These are phyloP conservation scores for Rhodotorula sp. DNA, from an alignment of 1,284 basidiomycete species.

Conservation along the genomic window DNA sequence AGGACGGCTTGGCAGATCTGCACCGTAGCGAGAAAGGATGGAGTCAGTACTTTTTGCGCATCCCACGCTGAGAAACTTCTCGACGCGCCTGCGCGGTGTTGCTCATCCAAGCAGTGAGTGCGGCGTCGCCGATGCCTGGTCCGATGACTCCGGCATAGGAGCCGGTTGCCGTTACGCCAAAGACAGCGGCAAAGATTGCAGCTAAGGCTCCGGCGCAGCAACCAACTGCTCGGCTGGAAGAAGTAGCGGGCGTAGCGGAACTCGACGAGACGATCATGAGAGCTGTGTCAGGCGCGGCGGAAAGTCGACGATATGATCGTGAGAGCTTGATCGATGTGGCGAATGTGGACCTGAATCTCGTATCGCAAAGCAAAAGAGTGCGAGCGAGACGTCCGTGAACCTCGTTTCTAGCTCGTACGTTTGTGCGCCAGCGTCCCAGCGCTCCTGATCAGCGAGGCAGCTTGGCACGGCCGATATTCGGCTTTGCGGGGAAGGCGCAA, in stretches of 20 bases:
- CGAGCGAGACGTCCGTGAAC: background rate
- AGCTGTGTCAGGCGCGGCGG: background rate
- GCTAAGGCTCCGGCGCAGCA: background rate
- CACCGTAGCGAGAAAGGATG: no score
- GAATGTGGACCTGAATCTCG: no score
- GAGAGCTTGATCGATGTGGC: no score
- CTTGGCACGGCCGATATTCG: conserved; percentile 1
- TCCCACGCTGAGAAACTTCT: no score
- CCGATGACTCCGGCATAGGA: conserved; percentile 4
- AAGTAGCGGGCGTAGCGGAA: background rate
- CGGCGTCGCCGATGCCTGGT: background rate
- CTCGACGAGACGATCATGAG: background rate
- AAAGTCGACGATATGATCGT: background rate
- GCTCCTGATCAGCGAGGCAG: background rate
- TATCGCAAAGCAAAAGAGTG: background rate
- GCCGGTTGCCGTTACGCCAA: background rate
- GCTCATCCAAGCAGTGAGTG: background rate
- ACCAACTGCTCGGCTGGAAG: conserved; percentile 1
- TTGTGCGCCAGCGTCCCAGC: no score
- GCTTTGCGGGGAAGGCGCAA: background rate
- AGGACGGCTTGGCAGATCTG: conserved; percentile 9
- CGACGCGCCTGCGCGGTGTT: background rate
- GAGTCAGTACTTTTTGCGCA: background rate
- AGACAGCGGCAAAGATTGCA: background rate
- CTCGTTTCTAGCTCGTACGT: background rate